phyloP scores from a whole-genome alignment of 2,329 filamentous ascomycete species.

The Claviceps lovelessii region DNA sequence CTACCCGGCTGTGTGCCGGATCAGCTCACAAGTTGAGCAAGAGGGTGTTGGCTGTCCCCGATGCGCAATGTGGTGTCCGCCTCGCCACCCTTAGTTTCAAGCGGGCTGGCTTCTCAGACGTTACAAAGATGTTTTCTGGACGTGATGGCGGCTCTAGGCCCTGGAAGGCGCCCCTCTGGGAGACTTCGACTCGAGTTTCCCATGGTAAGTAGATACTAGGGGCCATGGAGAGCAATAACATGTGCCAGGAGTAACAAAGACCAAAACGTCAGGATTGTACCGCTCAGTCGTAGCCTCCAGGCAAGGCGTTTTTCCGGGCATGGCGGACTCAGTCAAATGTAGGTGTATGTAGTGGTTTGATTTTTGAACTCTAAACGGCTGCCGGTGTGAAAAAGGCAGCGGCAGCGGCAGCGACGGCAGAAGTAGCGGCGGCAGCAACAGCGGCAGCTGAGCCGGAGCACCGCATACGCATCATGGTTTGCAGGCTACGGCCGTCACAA shows the following conservation, averaged over 20 bases:
- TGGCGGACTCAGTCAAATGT: no score
- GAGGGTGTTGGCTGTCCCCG: no score
- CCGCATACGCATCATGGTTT: background rate
- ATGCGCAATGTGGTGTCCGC: background rate
- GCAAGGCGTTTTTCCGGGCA: background rate
- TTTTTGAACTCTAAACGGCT: background rate
- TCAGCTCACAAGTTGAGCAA: background rate
- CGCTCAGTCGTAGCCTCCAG: background rate
- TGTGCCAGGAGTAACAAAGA: background rate
- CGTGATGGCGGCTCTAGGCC: conserved; percentile 1
- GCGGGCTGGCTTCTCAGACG: background rate
- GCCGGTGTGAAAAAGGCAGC: background rate
- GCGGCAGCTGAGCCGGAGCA: background rate
- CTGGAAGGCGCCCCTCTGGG: background rate
- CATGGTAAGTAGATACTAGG: background rate
- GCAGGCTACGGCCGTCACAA: background rate
- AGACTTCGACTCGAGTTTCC: background rate
- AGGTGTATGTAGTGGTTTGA: background rate
- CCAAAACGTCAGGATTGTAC: background rate
- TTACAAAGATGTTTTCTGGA: background rate
- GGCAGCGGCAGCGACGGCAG: background rate
- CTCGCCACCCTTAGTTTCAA: background rate
- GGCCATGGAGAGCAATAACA: background rate
- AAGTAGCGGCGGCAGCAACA: background rate
- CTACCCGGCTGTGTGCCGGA: background rate